Percentiles rank a stretch among this genome's conserved stretches.
phyloP scores from a whole-genome alignment of 23 red algal species.

The Gracilariopsis chorda region DNA sequence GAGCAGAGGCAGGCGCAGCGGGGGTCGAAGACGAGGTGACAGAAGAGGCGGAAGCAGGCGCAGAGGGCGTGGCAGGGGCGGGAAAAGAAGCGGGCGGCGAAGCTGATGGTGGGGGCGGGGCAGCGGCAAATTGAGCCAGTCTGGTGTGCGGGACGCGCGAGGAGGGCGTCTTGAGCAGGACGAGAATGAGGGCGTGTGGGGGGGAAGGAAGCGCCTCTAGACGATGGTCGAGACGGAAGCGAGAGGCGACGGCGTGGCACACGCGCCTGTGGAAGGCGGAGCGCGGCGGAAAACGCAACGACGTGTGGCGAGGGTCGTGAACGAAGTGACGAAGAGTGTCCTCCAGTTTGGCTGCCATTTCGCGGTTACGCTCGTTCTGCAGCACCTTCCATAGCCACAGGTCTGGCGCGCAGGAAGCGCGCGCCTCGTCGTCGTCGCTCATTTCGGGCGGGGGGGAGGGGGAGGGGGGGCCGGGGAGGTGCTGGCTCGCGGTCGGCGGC shows the following conservation, averaged over 20 bases:
- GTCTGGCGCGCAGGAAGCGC: not conserved
- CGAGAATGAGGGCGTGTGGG: conserved; percentile 9
- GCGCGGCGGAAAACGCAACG: conserved; percentile 42
- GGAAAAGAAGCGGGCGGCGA: not conserved
- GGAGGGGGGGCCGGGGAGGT: no score
- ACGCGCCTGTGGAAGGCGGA: conserved; percentile 41
- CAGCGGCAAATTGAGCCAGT: conserved; percentile 9
- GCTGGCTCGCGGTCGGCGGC: no score
- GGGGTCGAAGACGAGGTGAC: not conserved
- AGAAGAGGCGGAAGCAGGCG: not conserved
- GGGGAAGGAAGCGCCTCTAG: conserved; percentile 9
- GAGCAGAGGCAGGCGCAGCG: not conserved
- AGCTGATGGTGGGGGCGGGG: not conserved
- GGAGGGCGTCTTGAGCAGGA: conserved; percentile 42
- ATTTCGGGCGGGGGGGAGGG: not conserved
- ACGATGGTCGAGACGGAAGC: conserved; percentile 28
- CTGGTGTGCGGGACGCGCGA: not conserved
- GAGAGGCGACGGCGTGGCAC: conserved; percentile 31
- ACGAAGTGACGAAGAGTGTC: conserved; percentile 38
- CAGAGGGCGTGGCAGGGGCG: not conserved
- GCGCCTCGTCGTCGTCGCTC: not conserved
- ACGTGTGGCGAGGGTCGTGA: not conserved
- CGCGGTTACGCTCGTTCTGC: conserved; percentile 41
- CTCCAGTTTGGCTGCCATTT: conserved; percentile 40
- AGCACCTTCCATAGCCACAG: conserved; percentile 39